Conservation (phyloP, 1,284 basidiomycete species). For the Cryptococcus sp. region DNA sequence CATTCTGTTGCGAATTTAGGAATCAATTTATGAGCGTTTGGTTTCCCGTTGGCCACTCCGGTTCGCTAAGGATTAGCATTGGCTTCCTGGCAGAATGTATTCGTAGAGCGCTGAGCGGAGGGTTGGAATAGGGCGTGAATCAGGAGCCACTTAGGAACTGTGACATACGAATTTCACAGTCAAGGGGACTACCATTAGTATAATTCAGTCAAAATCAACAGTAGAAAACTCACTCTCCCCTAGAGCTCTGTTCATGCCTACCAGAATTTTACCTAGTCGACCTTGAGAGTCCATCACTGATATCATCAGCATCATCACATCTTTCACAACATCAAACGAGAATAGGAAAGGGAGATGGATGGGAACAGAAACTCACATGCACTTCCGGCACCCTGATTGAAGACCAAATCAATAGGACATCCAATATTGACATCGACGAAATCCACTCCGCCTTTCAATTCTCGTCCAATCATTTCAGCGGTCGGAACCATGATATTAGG, state of each 20-base stretch:
- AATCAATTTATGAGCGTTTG: slow-evolving; percentile 89
- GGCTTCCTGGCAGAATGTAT: not conserved
- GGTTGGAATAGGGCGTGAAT: too few species aligned
- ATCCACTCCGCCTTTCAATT: slow-evolving; percentile 58
- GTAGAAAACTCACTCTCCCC: slow-evolving; percentile 58
- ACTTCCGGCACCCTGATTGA: slow-evolving; percentile 83
- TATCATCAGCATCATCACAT: slow-evolving; percentile 22
- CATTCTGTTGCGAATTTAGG: slow-evolving; percentile 74
- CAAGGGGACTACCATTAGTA: slow-evolving; percentile 59
- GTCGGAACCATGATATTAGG: slow-evolving; percentile 58
- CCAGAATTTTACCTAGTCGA: slow-evolving; percentile 77
- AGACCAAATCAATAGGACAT: slow-evolving; percentile 95
- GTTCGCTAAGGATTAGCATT: slow-evolving; percentile 54
- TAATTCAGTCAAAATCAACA: not conserved
- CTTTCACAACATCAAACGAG: too few species aligned
- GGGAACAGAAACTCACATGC: slow-evolving; percentile 54
- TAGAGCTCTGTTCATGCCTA: slow-evolving; percentile 87
- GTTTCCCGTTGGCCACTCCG: slow-evolving; percentile 79
- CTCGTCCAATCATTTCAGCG: slow-evolving; percentile 72
- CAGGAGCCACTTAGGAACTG: too few species aligned
- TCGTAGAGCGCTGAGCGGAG: too few species aligned
- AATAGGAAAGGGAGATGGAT: too few species aligned
- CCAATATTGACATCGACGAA: slow-evolving; percentile 91
- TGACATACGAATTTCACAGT: slow-evolving; percentile 72
- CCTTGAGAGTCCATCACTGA: slow-evolving; percentile 75